Base-by-base conservation (phyloP, 129 eudicot genomes). In the Tagetes erecta region DNA sequence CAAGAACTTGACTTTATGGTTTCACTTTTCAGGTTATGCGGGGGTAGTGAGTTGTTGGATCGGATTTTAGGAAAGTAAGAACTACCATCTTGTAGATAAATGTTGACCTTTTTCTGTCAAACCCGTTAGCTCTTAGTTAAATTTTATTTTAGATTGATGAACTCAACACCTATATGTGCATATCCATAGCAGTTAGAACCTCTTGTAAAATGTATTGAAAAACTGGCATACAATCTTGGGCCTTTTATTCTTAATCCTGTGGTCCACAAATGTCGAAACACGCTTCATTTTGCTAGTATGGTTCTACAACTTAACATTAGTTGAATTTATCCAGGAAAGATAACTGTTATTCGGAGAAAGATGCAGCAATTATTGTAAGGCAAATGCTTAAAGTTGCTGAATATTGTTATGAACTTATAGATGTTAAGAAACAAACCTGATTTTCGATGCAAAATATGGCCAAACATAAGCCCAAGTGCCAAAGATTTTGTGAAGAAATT, bases 321-420 rank as follows among this genome's bases (percentile, higher is more conserved):
- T 74, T 74, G 62, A 59, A 31, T 76, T 34, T 78, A 50, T 81
- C 64, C 96, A 94, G 99, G 84, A 94, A 94, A 79, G 97, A 88
- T 67, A 91, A 92, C 67, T 97, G 93, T 75, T 94, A 94, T 75
- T 81, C 99, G 0, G 99, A 94, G 83, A 94, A 88, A 85, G 99
- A 94, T 84, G 99, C 99, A 41, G 99, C 99, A 71, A 78, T 82
- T 36, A 83, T 94, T 46, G 99, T 94, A 37, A 78, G 99, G 45
- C 99, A 94, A 81, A 94, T 94, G 99, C 97, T 94, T 27, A 94
- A 83, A 78, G 97, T 94, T 85, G 99, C 99, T 72, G 99, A 53
- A 57, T 12, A 56, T 72, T 14, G 8, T 30, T 45, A 56, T 45
- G 31, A 44, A 71, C 39, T 63, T 45, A 56, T 76, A 94, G 99